Evolutionary conservation across 2,329 filamentous ascomycete species (phyloP).

Genomic region (Thyridium curvatum): DNA sequence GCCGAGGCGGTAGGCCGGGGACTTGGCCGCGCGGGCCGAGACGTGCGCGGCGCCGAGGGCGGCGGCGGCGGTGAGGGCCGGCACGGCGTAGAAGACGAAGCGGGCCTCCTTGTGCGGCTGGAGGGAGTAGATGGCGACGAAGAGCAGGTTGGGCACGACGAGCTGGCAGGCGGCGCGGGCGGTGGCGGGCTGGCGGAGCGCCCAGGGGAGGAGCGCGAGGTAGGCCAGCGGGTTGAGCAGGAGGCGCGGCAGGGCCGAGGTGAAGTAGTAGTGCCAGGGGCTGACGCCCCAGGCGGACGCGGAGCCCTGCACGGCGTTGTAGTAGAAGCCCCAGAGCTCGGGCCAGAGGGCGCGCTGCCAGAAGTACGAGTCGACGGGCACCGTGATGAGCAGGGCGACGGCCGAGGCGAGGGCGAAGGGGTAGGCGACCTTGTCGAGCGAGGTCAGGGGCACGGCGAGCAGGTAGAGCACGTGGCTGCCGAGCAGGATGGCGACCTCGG

Average conservation of each 20-base stretch:
- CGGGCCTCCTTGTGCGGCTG: slow-evolving; percentile 95
- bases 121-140: slow-evolving; percentile 73
- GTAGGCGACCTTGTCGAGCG: slow-evolving; percentile 52
- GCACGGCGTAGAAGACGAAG: slow-evolving; percentile 86
- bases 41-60: slow-evolving; percentile 68
- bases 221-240: slow-evolving; percentile 71
- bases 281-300: slow-evolving; percentile 84
- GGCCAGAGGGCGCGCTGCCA: slow-evolving; percentile 84
- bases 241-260: slow-evolving; percentile 72
- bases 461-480: slow-evolving; percentile 60
- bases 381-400: slow-evolving; percentile 62
- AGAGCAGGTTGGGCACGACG: slow-evolving; percentile 62
- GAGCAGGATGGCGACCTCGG: slow-evolving; percentile 80
- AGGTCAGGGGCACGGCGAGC: slow-evolving; percentile 47
- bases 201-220: slow-evolving; percentile 45
- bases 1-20: slow-evolving; percentile 44
- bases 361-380: slow-evolving; percentile 84
- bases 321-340: slow-evolving; percentile 82
- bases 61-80: slow-evolving; percentile 71
- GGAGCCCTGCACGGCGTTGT: slow-evolving; percentile 80
- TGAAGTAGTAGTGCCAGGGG: slow-evolving; percentile 82
- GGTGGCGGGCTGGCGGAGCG: slow-evolving; percentile 42
- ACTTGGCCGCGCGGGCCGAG: slow-evolving; percentile 60
- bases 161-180: slow-evolving; percentile 37
- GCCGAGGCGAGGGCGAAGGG: slow-evolving; percentile 59